Conservation (phyloP, 352 stramenopile genomes). For the Globisporangium iwayamae region DNA sequence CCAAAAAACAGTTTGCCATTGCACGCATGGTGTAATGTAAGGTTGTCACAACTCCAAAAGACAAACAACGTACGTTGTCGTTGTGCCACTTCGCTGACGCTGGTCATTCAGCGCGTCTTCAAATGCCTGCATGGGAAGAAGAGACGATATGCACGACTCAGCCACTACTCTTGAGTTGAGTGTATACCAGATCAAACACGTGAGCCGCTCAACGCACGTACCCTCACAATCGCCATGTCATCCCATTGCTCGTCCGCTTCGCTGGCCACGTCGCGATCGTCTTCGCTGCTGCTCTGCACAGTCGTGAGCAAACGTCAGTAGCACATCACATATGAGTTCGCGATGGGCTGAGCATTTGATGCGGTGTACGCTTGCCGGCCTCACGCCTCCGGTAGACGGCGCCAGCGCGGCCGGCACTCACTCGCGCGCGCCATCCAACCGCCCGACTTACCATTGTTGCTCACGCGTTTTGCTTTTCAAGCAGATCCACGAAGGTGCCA, state of each 20-base stretch:
- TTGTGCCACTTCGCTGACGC: constrained; percentile 12
- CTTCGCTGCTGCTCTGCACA: constrained; percentile 43
- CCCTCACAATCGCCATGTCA: constrained; percentile 77
- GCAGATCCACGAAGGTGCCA: background rate
- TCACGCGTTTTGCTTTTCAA: background rate
- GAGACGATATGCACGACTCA: background rate
- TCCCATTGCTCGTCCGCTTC: constrained; percentile 64
- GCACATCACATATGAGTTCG: no score
- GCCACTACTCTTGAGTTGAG: background rate
- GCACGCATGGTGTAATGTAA: background rate
- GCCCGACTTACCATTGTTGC: background rate
- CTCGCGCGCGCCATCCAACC: background rate
- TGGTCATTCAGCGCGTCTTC: constrained; percentile 63
- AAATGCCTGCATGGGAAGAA: constrained; percentile 41
- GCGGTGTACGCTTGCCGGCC: background rate
- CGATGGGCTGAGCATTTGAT: background rate
- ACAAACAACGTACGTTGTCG: constrained; percentile 4
- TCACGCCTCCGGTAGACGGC: background rate
- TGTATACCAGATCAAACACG: background rate
- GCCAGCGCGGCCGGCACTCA: no score
- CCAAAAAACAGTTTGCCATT: background rate
- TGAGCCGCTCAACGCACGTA: constrained; percentile 19
- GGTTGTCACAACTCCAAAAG: background rate
- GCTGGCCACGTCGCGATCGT: constrained; percentile 20
- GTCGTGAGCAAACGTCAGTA: background rate